Conservation (phyloP, 345 rosid species). For the Clausena lansium region DNA sequence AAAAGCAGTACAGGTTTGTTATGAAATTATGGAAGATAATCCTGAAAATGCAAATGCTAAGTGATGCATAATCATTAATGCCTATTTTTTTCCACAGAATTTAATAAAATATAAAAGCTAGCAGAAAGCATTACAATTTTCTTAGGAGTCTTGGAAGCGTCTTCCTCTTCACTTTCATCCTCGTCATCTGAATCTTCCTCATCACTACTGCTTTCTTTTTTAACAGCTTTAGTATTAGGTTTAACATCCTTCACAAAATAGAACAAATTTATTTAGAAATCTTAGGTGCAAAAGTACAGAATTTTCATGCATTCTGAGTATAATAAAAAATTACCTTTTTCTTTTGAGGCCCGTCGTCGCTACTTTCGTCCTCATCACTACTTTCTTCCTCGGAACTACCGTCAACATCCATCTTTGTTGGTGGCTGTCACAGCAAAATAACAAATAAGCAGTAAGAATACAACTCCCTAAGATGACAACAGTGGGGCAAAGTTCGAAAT, state of each 20-base stretch:
- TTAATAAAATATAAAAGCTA: neutral
- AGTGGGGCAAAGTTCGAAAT: neutral
- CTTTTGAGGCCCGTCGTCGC: constrained; percentile 43
- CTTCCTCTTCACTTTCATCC: constrained; percentile 53
- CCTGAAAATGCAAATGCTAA: neutral
- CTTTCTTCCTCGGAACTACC: constrained; percentile 36
- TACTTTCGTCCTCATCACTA: constrained; percentile 44
- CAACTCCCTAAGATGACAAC: neutral
- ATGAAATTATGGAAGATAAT: neutral
- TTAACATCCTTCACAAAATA: constrained; percentile 13
- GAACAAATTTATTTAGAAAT: neutral
- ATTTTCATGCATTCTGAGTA: neutral
- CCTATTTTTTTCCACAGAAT: neutral
- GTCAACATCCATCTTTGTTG: constrained; percentile 30
- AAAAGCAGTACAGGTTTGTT: neutral
- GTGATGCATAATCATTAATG: neutral
- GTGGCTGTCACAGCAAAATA: neutral
- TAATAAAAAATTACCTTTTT: constrained; percentile 37
- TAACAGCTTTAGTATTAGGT: constrained; percentile 24
- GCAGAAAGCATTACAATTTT: constrained; percentile 33
- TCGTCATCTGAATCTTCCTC: constrained; percentile 45
- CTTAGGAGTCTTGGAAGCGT: constrained; percentile 39
- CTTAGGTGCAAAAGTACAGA: neutral
- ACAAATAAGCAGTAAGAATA: neutral
- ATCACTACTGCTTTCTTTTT: constrained; percentile 51